Evolutionary conservation across 345 rosid genomes (phyloP).

Genomic region (Eutrema yunnanense): DNA sequence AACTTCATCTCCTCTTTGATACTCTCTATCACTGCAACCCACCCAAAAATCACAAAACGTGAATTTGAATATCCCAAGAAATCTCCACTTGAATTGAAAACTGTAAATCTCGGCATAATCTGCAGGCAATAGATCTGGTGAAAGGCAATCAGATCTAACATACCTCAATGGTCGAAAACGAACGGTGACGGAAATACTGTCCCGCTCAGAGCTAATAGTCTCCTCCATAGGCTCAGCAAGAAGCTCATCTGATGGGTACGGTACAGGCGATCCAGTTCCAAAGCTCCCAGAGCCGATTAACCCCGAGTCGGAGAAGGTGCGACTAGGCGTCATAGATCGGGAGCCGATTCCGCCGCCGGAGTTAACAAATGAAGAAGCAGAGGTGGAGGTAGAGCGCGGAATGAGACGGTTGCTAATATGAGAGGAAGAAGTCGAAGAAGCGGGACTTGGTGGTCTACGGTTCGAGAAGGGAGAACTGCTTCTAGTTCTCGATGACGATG

Average conservation of each 20-base stretch:
- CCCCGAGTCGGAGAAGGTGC: slow-evolving; percentile 56
- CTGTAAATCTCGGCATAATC: background rate
- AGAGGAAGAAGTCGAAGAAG: slow-evolving; percentile 73
- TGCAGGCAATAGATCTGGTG: slow-evolving; percentile 41
- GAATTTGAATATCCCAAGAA: background rate
- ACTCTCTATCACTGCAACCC: slow-evolving; percentile 80
- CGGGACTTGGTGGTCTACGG: slow-evolving; percentile 65
- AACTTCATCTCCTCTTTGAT: slow-evolving; percentile 90
- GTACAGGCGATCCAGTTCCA: slow-evolving; percentile 42
- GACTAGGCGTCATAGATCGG: slow-evolving; percentile 82
- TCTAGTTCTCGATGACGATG: slow-evolving; percentile 80
- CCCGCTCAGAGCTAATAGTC: slow-evolving; percentile 57
- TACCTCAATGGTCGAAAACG: slow-evolving; percentile 97
- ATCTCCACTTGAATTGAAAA: background rate
- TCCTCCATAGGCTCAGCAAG: slow-evolving; percentile 58
- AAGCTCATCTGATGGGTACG: slow-evolving; percentile 63
- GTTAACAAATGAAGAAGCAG: slow-evolving; percentile 47
- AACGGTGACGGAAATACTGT: slow-evolving; percentile 95
- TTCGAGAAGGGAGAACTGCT: slow-evolving; percentile 81
- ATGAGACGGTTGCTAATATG: slow-evolving; percentile 39
- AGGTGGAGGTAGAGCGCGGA: slow-evolving; percentile 75
- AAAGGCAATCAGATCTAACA: slow-evolving; percentile 21
- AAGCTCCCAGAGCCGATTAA: slow-evolving; percentile 37
- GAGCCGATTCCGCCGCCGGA: slow-evolving; percentile 43
- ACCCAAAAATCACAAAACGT: slow-evolving; percentile 1